A percentile compares a stretch with the other conserved stretches of the same genome.
Conservation (phyloP, 2,329 filamentous ascomycete genomes). For the Curvularia spicifera region DNA sequence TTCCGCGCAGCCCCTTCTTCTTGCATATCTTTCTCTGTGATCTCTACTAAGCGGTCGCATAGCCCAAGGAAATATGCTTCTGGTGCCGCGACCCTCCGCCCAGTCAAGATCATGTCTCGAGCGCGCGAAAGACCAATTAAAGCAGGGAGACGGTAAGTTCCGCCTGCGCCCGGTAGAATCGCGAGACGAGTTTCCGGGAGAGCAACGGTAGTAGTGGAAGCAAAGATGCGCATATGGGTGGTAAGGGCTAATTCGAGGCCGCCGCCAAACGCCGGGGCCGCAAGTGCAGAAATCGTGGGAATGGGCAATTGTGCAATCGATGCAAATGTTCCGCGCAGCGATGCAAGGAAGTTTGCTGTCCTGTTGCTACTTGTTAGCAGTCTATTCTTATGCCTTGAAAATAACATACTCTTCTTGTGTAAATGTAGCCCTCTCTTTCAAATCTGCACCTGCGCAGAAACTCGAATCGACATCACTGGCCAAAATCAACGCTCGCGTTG, state of each 20-base stretch:
- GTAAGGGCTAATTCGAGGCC: constrained; percentile 91
- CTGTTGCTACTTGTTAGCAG: constrained; percentile 55
- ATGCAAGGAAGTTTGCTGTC: constrained; percentile 76
- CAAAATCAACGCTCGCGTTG: constrained; percentile 80
- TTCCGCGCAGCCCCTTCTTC: constrained; percentile 64
- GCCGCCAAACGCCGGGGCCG: constrained; percentile 85
- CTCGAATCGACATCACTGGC: constrained; percentile 83
- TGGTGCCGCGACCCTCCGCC: constrained; percentile 78
- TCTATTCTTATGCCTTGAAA: neutral
- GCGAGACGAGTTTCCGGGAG: constrained; percentile 91
- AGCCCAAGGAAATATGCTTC: constrained; percentile 93
- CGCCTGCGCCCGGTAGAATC: constrained; percentile 93
- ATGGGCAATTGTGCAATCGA: constrained; percentile 77
- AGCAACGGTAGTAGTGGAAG: constrained; percentile 76
- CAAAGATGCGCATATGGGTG: constrained; percentile 87
- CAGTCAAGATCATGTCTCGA: constrained; percentile 89
- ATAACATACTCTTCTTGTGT: constrained; percentile 73
- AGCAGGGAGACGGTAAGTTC: constrained; percentile 83
- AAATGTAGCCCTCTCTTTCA: constrained; percentile 85
- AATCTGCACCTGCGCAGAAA: constrained; percentile 93
- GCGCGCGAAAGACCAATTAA: constrained; percentile 82
- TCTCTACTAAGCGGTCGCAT: constrained; percentile 86
- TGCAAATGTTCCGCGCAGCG: constrained; percentile 77
- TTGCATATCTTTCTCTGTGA: constrained; percentile 64
- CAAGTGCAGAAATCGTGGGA: constrained; percentile 87